A percentile compares a stretch with the other conserved stretches of the same genome.
phyloP scores from a whole-genome alignment of 192 early-diverging fungal genomes.

The Dissophora ornata region DNA sequence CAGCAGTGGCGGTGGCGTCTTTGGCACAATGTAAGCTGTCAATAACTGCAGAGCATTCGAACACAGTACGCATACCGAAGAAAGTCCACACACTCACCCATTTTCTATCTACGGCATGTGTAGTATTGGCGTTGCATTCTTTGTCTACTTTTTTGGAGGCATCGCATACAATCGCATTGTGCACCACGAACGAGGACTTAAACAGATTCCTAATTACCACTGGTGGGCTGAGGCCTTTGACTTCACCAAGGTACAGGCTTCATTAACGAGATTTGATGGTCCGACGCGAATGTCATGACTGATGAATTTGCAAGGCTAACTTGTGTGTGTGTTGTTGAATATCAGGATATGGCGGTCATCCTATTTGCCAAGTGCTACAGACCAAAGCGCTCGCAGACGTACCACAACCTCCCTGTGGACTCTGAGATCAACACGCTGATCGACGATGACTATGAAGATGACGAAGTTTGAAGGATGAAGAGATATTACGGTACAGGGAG shows the following conservation, averaged over 20 bases:
- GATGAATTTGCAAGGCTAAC: too few species aligned
- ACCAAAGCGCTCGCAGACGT: slow-evolving; percentile 50
- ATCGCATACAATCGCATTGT: slow-evolving; percentile 57
- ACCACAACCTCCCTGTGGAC: slow-evolving; percentile 51
- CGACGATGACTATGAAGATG: slow-evolving; percentile 52
- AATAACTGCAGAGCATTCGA: too few species aligned
- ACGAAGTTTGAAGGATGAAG: slow-evolving; percentile 24
- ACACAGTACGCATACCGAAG: too few species aligned
- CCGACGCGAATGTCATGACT: too few species aligned
- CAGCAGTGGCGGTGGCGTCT: slow-evolving; percentile 30
- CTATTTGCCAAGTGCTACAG: slow-evolving; percentile 48
- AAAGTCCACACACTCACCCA: too few species aligned
- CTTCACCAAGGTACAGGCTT: slow-evolving; percentile 51
- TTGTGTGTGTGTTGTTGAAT: too few species aligned
- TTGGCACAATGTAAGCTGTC: slow-evolving; percentile 52
- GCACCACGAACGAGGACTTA: slow-evolving; percentile 45
- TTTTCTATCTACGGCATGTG: too few species aligned
- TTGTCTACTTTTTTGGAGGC: slow-evolving; percentile 54
- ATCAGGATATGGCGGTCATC: slow-evolving; percentile 43
- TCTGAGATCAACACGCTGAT: slow-evolving; percentile 55
- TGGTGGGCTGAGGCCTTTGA: slow-evolving; percentile 52
- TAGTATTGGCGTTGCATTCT: slow-evolving; percentile 49
- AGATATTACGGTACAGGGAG: not conserved
- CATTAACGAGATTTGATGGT: too few species aligned
- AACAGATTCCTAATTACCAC: slow-evolving; percentile 58